phyloP scores from a whole-genome alignment of 306 rosid species.

The Vachellia pachyceras region DNA sequence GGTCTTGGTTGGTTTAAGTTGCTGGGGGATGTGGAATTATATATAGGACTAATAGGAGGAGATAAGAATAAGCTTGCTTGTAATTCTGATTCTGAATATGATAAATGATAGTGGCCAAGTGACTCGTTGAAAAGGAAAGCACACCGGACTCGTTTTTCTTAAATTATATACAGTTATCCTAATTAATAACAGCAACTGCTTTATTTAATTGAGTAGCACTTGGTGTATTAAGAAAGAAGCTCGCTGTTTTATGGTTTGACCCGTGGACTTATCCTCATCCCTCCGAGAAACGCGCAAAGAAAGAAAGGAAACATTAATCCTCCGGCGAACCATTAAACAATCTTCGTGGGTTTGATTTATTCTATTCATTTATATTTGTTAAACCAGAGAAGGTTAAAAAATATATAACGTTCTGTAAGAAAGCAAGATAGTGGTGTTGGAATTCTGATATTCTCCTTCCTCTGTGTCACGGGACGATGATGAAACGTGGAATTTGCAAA shows the following conservation, averaged over 20 bases:
- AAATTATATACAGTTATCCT: background rate
- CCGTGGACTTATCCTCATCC: slow-evolving; percentile 38
- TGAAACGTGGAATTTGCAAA: background rate
- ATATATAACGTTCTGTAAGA: background rate
- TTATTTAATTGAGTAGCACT: slow-evolving; percentile 15
- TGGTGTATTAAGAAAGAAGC: slow-evolving; percentile 21
- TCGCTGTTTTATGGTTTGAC: slow-evolving; percentile 45
- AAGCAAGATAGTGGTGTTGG: background rate
- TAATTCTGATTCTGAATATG: background rate
- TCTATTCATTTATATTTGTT: background rate
- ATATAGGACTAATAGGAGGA: slow-evolving; percentile 39
- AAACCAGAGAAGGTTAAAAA: background rate
- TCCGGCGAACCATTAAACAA: background rate
- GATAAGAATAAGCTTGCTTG: slow-evolving; percentile 39
- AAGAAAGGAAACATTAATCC: background rate
- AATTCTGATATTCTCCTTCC: background rate
- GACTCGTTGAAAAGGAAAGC: slow-evolving; percentile 33
- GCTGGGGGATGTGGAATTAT: slow-evolving; percentile 29
- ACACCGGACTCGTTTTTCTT: slow-evolving; percentile 1
- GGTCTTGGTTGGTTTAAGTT: slow-evolving; percentile 38
- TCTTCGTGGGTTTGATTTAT: background rate
- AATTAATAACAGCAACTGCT: background rate
- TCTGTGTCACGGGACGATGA: background rate
- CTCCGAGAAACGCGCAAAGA: slow-evolving; percentile 26
- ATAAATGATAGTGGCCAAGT: slow-evolving; percentile 31